Conservation (phyloP, 257 asterid genomes). For the Solanum paucissectum region DNA sequence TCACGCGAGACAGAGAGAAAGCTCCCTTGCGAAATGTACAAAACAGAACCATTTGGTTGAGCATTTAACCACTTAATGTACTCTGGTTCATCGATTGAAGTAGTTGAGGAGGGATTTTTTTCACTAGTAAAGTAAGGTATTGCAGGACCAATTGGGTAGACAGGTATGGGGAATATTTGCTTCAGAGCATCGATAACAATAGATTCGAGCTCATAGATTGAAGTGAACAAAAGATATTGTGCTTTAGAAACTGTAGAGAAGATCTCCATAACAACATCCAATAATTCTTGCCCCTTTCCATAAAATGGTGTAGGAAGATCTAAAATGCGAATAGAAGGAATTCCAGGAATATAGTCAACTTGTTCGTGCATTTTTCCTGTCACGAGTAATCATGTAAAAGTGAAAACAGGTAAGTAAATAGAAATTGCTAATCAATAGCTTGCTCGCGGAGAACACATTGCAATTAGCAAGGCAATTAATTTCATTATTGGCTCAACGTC, state of each 20-base stretch:
- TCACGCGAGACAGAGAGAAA: conserved; percentile 26
- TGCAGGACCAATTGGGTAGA: conserved; percentile 38
- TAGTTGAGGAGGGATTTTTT: not conserved
- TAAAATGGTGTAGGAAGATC: conserved; percentile 30
- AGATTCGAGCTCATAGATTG: conserved; percentile 37
- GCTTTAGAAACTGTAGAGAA: conserved; percentile 11
- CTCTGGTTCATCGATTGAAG: not conserved
- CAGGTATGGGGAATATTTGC: conserved; percentile 9
- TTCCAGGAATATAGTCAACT: conserved; percentile 44
- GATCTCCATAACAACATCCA: not conserved
- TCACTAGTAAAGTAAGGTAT: conserved; percentile 8
- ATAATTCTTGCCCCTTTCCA: conserved; percentile 6
- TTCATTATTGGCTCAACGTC: not conserved
- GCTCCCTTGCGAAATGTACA: conserved; percentile 57
- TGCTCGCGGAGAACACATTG: not conserved
- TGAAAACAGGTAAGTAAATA: not conserved
- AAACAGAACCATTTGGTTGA: conserved; percentile 38
- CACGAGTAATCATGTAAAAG: not conserved
- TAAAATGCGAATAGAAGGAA: conserved; percentile 22
- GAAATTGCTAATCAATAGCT: not conserved
- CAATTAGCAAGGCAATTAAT: not conserved
- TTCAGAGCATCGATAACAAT: conserved; percentile 21
- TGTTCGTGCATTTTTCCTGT: conserved; percentile 31
- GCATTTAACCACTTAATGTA: conserved; percentile 36
- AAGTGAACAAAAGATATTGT: conserved; percentile 30